Evolutionary conservation across 2,329 filamentous ascomycete genomes (phyloP).

Genomic region (Fusarium subtropicale): DNA sequence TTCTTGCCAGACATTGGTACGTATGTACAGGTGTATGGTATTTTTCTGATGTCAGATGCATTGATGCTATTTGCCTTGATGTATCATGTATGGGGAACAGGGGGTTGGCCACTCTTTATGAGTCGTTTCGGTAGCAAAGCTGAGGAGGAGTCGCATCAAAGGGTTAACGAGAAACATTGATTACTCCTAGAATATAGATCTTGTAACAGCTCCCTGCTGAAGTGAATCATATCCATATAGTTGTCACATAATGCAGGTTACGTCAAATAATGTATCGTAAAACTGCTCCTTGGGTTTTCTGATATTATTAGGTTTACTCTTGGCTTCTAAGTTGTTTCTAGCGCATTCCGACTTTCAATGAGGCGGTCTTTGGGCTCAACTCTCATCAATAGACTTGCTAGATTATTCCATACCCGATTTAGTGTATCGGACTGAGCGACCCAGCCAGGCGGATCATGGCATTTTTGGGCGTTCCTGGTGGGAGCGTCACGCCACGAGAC

Average conservation of each 20-base stretch:
- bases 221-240: constrained; percentile 1
- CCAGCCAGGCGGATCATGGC: constrained; percentile 4
- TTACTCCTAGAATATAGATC: neutral
- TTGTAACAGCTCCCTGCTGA: constrained; percentile 9
- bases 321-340: constrained; percentile 7
- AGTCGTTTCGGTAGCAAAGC: constrained; percentile 2
- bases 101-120: neutral
- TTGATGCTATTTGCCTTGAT: constrained; percentile 3
- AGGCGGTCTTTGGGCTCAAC: constrained; percentile 4
- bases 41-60: neutral
- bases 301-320: constrained; percentile 1
- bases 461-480: constrained; percentile 3
- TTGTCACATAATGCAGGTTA: neutral
- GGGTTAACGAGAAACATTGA: constrained; percentile 7
- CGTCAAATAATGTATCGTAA: constrained; percentile 2
- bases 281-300: neutral
- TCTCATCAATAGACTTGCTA: neutral
- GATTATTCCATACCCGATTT: constrained; percentile 12
- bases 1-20: constrained; percentile 12
- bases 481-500: constrained; percentile 28
- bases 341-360: constrained; percentile 2
- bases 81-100: neutral
- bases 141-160: constrained; percentile 4
- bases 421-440: constrained; percentile 17
- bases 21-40: neutral